Evolutionary conservation across 2,329 filamentous ascomycete species (phyloP), one percentile per base, ranked within the genome.

Genomic region (Aureobasidium vineae): DNA sequence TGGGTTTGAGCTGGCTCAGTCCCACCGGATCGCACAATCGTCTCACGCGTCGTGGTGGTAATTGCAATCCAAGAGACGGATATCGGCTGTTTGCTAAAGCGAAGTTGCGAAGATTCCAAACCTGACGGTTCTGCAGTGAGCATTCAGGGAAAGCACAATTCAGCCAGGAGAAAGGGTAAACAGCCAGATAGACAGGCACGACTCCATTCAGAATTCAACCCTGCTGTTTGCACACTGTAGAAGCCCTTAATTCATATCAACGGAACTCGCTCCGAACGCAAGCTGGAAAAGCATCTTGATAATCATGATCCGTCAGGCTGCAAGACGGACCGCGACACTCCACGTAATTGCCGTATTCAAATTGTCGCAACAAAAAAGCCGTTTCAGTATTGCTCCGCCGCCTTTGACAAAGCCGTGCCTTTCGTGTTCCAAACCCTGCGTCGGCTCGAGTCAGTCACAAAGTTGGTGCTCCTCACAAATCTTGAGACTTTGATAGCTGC

Each of bases 401-500:
- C 57, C 19, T 31, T 52, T 11, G 47, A n/a, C n/a, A n/a, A 3
- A 33, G 49, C 28, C 49, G 49, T 61, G 41, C 57, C 57, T 47
- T 61, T 61, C 28, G 19, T 43, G 57, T 61, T 61, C 57, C 28
- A 10, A 49, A 59, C 21, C 31, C 16, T 38, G 41, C 41, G 19
- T 11, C 16, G 26, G 41, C 57, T 60, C 28, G 57, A 61, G 57
- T 61, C 57, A 61, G 41, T 7, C 33, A 13, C 41, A 13, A 21
- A 49, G 33, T 61, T 40, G 41, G 43, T 31, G 21, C 45, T n/a
- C 43, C 59, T 63, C 23, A 19, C 43, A 49, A 47, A 38, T 38
- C 21, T 41, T 41, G 43, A 40, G 31, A 21, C 45, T 63, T 52
- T 52, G 45, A 49, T 61, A 31, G 57, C 45, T 63, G 59, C 59